Percentiles rank a stretch among this genome's conserved stretches.
phyloP scores from a whole-genome alignment of 1,284 basidiomycete genomes.

The Naganishia albida region DNA sequence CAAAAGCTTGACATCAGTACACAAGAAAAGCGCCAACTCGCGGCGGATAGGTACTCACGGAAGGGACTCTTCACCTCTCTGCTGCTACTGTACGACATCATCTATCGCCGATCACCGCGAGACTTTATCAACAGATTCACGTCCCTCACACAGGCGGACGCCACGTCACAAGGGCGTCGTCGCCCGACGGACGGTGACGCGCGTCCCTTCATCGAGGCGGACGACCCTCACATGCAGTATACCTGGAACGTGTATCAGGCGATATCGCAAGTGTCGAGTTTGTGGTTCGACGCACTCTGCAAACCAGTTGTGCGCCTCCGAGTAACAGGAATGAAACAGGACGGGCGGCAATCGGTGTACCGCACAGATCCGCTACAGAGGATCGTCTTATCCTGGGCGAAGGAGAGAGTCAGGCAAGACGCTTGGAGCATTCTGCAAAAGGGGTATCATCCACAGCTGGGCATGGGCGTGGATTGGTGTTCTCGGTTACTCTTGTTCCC shows the following conservation, averaged over 20 bases:
- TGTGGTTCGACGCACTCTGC: neutral
- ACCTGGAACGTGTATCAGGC: constrained; percentile 20
- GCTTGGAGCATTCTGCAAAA: constrained; percentile 19
- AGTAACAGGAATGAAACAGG: neutral
- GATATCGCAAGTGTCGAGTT: constrained; percentile 4
- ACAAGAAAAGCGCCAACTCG: neutral
- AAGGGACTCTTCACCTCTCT: constrained; percentile 22
- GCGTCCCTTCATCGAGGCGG: neutral
- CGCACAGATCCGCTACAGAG: constrained; percentile 16
- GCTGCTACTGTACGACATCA: constrained; percentile 25
- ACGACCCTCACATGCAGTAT: constrained; percentile 11
- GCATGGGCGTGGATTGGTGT: constrained; percentile 15
- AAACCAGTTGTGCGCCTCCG: constrained; percentile 11
- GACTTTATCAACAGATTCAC: constrained; percentile 13
- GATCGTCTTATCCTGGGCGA: constrained; percentile 19
- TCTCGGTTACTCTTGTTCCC: constrained; percentile 13
- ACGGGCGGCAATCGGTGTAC: neutral
- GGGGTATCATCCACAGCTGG: constrained; percentile 24
- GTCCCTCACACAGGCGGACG: constrained; percentile 1
- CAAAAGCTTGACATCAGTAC: constrained; percentile 1
- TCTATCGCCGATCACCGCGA: constrained; percentile 18
- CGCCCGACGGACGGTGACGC: neutral
- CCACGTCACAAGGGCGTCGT: constrained; percentile 13
- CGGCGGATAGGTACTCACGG: neutral
- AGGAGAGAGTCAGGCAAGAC: constrained; percentile 9